Base-by-base conservation (phyloP, 768 basidiomycete genomes). In the Ephemerocybe angulata region DNA sequence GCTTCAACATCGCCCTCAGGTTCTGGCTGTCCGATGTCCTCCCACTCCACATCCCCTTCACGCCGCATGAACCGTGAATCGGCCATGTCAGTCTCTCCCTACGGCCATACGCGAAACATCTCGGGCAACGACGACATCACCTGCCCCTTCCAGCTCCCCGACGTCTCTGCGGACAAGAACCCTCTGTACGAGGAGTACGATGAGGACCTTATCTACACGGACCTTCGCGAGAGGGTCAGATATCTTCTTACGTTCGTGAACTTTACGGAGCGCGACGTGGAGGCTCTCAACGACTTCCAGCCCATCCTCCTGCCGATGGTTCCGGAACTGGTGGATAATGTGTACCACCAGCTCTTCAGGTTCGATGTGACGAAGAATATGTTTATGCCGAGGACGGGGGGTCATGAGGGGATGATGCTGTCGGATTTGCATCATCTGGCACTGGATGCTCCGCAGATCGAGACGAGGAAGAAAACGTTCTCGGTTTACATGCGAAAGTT, bases 261-360 rank as follows among this genome's bases (percentile, higher is more conserved):
- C 46, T 54, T 54, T 21, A 54, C 53, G 4, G 53, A 54, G 35
- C 40, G 43, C 25, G 53, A 54, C 25, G 53, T 54, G 13, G 53
- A 54, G 41, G 53, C 53, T 24, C 46, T 54, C 21, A 54, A 54
- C 46, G 53, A 54, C 15, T 54, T 54, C 53, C 53, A 54, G 27
- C 53, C 53, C 24, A 54, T 54, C 35, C 53, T 54, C 3, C 53
- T 54, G 5, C 53, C 53, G 6, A 19, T 54, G 8, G 53, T 54
- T 41, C 44, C 46, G 28, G 44, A 54, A 31, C 53, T 54, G 13
- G 53, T 54, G 10, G 53, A 54, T 19, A 54, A 47, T 19, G 53
- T 54, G 17, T 54, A 54, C 19, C 46, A 47, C 43, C 53, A 54
- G 6, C 29, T 54, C 29, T 54, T 54, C 53, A 35, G 29, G 30